phyloP scores from a whole-genome alignment of 208 protist genomes.

The Acanthamoeba healyi region DNA sequence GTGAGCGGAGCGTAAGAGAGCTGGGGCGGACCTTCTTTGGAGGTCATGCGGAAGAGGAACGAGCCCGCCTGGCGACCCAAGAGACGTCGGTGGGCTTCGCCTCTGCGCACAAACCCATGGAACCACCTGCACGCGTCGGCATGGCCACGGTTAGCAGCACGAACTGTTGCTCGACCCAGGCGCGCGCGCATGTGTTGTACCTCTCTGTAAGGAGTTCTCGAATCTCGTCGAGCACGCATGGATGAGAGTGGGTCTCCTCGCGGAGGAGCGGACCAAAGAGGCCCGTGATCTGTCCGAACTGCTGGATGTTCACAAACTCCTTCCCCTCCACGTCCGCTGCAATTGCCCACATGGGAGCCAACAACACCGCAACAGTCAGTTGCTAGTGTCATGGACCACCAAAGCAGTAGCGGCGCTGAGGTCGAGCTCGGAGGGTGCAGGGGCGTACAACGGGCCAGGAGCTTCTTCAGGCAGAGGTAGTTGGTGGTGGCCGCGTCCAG shows the following conservation, averaged over 20 bases:
- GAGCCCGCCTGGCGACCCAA: constrained; percentile 7
- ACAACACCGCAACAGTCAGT: no score
- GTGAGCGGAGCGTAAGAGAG: not conserved
- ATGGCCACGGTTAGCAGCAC: not conserved
- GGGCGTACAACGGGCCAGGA: constrained; percentile 11
- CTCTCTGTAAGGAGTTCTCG: constrained; percentile 15
- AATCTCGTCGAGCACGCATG: constrained; percentile 26
- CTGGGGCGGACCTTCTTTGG: constrained; percentile 11
- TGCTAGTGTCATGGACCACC: no score
- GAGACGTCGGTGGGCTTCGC: constrained; percentile 58
- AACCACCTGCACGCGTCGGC: constrained; percentile 23
- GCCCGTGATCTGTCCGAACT: constrained; percentile 82
- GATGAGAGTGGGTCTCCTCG: not conserved
- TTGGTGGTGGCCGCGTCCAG: not conserved
- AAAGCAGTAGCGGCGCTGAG: no score
- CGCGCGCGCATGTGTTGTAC: not conserved
- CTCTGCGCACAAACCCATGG: constrained; percentile 20
- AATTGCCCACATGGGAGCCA: not conserved
- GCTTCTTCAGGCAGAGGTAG: constrained; percentile 28
- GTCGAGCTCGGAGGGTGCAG: no score
- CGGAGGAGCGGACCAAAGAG: constrained; percentile 80
- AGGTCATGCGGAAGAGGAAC: constrained; percentile 59
- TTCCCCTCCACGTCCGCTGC: constrained; percentile 44
- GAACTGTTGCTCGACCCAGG: not conserved
- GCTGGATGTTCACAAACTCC: constrained; percentile 76